Conservation (phyloP, 2,329 filamentous ascomycete genomes). For the Aureobasidium zeae region DNA sequence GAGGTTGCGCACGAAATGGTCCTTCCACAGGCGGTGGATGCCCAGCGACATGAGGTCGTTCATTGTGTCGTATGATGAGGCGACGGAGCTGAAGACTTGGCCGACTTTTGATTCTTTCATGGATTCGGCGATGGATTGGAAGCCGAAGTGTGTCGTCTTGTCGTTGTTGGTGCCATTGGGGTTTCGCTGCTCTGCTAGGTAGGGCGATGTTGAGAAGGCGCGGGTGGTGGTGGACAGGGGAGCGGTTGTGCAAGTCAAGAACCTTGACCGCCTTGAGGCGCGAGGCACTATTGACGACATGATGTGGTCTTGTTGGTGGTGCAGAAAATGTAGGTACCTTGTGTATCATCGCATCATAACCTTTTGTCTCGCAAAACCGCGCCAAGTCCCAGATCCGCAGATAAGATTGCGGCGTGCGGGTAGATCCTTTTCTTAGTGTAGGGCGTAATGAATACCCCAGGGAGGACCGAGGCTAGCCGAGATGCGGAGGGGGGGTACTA, state of each 20-base stretch:
- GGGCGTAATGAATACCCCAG: slow-evolving; percentile 12
- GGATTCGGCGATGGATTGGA: slow-evolving; percentile 70
- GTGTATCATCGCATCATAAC: neutral
- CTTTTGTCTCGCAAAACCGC: too few relatives aligned
- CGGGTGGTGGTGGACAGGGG: neutral
- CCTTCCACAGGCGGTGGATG: slow-evolving; percentile 94
- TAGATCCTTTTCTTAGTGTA: slow-evolving; percentile 6
- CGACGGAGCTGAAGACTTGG: slow-evolving; percentile 88
- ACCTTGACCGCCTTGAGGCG: slow-evolving; percentile 27
- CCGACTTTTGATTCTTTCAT: slow-evolving; percentile 72
- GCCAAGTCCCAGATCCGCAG: slow-evolving; percentile 4
- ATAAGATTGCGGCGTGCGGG: slow-evolving; percentile 10
- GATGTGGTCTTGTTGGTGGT: slow-evolving; percentile 10
- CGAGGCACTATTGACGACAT: slow-evolving; percentile 23
- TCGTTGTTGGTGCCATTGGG: slow-evolving; percentile 31
- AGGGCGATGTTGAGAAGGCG: slow-evolving; percentile 5
- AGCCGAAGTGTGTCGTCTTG: slow-evolving; percentile 80
- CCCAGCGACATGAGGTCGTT: slow-evolving; percentile 99
- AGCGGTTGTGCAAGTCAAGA: slow-evolving; percentile 15
- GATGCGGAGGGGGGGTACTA: too few relatives aligned
- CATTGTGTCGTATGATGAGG: slow-evolving; percentile 92
- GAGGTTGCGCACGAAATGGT: slow-evolving; percentile 85
- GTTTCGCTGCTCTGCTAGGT: slow-evolving; percentile 12
- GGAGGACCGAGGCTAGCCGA: neutral
- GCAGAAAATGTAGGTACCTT: too few relatives aligned